phyloP scores from a whole-genome alignment of 257 asterid species.

The Lavandula angustifolia region DNA sequence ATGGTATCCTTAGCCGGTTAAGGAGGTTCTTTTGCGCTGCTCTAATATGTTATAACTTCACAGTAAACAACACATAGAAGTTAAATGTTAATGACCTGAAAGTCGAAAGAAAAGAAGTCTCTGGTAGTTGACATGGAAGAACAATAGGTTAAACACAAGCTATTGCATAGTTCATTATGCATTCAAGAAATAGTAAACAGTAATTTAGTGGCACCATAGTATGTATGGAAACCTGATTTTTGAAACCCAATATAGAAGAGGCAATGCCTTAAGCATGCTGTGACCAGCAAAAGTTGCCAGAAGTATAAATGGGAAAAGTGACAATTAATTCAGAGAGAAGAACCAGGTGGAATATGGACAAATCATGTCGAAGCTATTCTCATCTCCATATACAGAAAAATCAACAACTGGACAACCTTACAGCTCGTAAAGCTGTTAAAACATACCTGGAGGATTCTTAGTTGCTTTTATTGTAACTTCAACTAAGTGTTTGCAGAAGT shows the following conservation, averaged over 20 bases:
- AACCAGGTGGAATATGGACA: not conserved
- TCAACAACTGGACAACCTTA: slow-evolving; percentile 3
- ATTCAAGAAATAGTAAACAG: not conserved
- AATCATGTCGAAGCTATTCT: not conserved
- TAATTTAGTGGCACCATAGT: too few relatives aligned
- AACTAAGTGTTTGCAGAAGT: slow-evolving; percentile 57
- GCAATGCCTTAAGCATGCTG: not conserved
- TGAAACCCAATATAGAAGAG: not conserved
- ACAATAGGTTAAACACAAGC: not conserved
- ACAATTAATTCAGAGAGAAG: not conserved
- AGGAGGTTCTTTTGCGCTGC: not conserved
- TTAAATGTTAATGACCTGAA: not conserved
- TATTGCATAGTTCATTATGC: not conserved
- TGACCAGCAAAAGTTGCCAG: not conserved
- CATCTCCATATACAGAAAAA: slow-evolving; percentile 9
- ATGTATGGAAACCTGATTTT: not conserved
- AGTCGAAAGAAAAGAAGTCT: not conserved
- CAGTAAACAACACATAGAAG: not conserved
- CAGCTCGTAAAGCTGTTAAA: slow-evolving; percentile 1
- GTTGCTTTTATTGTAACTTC: slow-evolving; percentile 60
- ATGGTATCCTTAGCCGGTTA: not conserved
- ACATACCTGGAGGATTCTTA: slow-evolving; percentile 46
- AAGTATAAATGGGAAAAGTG: not conserved
- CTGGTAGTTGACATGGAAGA: not conserved
- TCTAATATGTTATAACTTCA: not conserved